Evolutionary conservation across 1,139 yeast species (phyloP).

Genomic region (Suhomyces chickasaworum): DNA sequence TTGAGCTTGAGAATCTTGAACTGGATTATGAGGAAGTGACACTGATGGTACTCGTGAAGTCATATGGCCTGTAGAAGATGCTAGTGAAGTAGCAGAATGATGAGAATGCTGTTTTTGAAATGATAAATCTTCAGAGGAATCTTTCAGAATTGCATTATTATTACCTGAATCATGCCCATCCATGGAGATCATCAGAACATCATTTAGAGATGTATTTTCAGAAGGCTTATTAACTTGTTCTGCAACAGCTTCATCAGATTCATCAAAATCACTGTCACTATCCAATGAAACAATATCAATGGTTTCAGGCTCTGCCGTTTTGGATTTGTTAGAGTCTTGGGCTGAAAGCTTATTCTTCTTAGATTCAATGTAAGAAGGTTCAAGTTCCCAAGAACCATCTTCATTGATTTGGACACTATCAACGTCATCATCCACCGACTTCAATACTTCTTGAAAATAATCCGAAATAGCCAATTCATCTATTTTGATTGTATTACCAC

Average conservation of each 20-base stretch:
- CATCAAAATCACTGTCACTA: conserved; percentile 27
- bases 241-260: not conserved
- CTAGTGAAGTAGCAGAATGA: not conserved
- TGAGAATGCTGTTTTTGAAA: not conserved
- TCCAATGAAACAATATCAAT: conserved; percentile 29
- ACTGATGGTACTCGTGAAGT: not conserved
- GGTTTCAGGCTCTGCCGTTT: conserved; percentile 5
- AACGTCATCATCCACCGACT: conserved; percentile 43
- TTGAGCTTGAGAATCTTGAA: not conserved
- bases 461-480: conserved; percentile 64
- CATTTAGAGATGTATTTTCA: not conserved
- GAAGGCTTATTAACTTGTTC: not conserved
- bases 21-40: not conserved
- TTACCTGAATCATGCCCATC: not conserved
- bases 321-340: conserved; percentile 6
- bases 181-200: not conserved
- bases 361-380: conserved; percentile 6
- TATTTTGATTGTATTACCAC: conserved; percentile 46
- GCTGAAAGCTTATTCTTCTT: conserved; percentile 12
- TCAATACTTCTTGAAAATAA: conserved; percentile 55
- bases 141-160: not conserved
- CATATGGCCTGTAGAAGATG: not conserved
- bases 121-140: not conserved
- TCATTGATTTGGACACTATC: conserved; percentile 56
- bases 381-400: conserved; percentile 62